These are phyloP conservation scores for Bifiguratus adelaidae DNA, from an alignment of 192 early-diverging fungal species.

Conservation along the genomic window DNA sequence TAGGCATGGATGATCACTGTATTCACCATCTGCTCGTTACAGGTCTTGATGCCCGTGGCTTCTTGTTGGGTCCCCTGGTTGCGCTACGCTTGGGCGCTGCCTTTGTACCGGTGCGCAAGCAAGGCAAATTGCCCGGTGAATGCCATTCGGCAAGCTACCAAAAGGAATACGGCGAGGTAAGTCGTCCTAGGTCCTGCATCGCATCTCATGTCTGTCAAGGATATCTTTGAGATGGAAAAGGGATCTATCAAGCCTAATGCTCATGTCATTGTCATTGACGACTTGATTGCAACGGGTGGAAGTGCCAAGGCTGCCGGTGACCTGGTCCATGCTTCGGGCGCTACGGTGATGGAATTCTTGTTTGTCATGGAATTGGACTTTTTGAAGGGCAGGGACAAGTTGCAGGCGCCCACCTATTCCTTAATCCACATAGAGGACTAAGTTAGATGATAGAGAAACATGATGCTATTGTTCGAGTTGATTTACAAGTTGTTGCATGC, in stretches of 20 bases:
- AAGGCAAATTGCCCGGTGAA: constrained; percentile 89
- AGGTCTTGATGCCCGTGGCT: constrained; percentile 94
- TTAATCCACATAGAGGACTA: constrained; percentile 47
- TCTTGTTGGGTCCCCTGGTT: constrained; percentile 89
- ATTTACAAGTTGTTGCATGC: constrained; percentile 29
- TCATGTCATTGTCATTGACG: constrained; percentile 89
- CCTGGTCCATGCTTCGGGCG: constrained; percentile 64
- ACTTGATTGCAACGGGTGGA: constrained; percentile 81
- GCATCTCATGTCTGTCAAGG: constrained; percentile 23
- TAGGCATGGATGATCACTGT: constrained; percentile 1
- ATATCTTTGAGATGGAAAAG: constrained; percentile 89
- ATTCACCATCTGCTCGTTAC: background rate
- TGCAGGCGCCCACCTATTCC: constrained; percentile 82
- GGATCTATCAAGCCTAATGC: constrained; percentile 68
- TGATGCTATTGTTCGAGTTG: constrained; percentile 1
- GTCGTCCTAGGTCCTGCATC: background rate
- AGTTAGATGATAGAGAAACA: background rate
- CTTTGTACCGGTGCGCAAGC: constrained; percentile 94
- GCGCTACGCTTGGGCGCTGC: constrained; percentile 77
- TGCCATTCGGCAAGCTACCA: constrained; percentile 60
- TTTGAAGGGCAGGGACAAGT: constrained; percentile 67
- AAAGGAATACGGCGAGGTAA: constrained; percentile 91
- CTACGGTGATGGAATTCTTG: constrained; percentile 68
- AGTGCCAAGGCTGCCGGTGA: constrained; percentile 36
- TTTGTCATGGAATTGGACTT: constrained; percentile 88